These are phyloP conservation scores for Fragilaria crotonensis DNA, from an alignment of 108 stramenopile genomes.

Conservation along the genomic window DNA sequence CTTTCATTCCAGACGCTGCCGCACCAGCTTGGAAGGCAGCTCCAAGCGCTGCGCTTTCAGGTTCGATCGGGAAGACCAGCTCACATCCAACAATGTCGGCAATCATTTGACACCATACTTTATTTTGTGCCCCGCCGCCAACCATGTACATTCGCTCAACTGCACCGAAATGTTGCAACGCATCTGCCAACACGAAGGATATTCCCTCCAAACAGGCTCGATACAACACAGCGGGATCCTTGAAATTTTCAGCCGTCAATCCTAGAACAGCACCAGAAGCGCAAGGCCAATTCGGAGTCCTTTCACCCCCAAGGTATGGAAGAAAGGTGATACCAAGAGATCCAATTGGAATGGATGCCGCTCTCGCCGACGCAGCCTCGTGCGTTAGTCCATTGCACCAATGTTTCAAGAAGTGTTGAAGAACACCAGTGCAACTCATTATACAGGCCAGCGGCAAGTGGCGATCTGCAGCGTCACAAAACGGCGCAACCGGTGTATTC, in stretches of 20 bases:
- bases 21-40: slow-evolving; percentile 25
- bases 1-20: no score
- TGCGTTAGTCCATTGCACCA: slow-evolving; percentile 5
- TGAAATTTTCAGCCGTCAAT: slow-evolving; percentile 10
- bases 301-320: slow-evolving; percentile 17
- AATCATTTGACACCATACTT: slow-evolving; percentile 21
- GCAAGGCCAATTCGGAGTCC: slow-evolving; percentile 23
- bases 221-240: slow-evolving; percentile 9
- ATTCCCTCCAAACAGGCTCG: slow-evolving; percentile 13
- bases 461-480: slow-evolving; percentile 10
- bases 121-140: slow-evolving; percentile 17
- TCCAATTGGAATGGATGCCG: slow-evolving; percentile 4
- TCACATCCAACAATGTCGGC: slow-evolving; percentile 7
- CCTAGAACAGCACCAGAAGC: slow-evolving; percentile 13
- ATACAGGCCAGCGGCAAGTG: slow-evolving; percentile 17
- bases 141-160: slow-evolving; percentile 9
- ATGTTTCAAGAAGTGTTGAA: slow-evolving; percentile 8
- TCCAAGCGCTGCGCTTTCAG: slow-evolving; percentile 17
- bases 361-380: slow-evolving; percentile 5
- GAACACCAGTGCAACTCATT: slow-evolving; percentile 20
- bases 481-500: slow-evolving; percentile 13
- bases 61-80: slow-evolving; percentile 9
- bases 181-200: slow-evolving; percentile 10
- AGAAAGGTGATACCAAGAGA: slow-evolving; percentile 18
- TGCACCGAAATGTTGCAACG: slow-evolving; percentile 1